A percentile compares a stretch with the other conserved stretches of the same genome.
Evolutionary conservation across 1,139 yeast genomes (phyloP).

Genomic region (Debaryomyces robertsiae): DNA sequence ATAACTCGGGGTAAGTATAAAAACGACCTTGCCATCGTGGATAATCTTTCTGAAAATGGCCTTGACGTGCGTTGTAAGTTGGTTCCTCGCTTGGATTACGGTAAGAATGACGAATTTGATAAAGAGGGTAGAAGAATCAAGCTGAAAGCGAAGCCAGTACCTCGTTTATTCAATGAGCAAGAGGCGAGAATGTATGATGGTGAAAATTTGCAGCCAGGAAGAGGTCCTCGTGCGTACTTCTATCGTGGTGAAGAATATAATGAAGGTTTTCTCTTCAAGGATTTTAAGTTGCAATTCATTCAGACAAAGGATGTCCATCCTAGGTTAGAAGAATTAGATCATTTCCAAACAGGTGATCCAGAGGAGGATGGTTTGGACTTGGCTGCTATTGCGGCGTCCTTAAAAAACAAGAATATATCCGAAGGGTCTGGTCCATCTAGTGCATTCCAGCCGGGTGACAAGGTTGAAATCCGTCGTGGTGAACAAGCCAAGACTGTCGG

Average conservation of each 20-base stretch:
- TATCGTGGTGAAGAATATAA: constrained; percentile 87
- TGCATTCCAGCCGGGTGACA: constrained; percentile 89
- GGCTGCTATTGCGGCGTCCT: constrained; percentile 79
- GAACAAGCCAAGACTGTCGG: constrained; percentile 93
- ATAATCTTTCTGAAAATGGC: constrained; percentile 91
- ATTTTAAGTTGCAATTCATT: constrained; percentile 79
- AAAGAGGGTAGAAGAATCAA: constrained; percentile 55
- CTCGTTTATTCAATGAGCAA: constrained; percentile 78
- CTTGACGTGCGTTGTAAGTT: constrained; percentile 89
- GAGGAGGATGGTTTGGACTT: constrained; percentile 79
- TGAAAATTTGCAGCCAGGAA: constrained; percentile 64
- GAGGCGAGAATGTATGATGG: constrained; percentile 59
- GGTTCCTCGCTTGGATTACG: constrained; percentile 93
- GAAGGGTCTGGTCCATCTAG: constrained; percentile 31
- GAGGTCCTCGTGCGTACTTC: constrained; percentile 73
- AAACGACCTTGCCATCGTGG: constrained; percentile 92
- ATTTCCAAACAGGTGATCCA: constrained; percentile 72
- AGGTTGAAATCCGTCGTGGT: constrained; percentile 88
- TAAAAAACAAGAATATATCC: constrained; percentile 56
- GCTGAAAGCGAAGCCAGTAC: constrained; percentile 74
- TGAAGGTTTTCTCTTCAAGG: constrained; percentile 85
- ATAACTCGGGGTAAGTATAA: constrained; percentile 89
- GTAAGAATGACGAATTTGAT: constrained; percentile 61
- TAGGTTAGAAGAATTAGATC: constrained; percentile 81
- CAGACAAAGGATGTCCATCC: constrained; percentile 88